Percentiles rank a stretch among this genome's conserved stretches.
Evolutionary conservation across 345 rosid genomes (phyloP).

Genomic region (Hypericum androsaemum): DNA sequence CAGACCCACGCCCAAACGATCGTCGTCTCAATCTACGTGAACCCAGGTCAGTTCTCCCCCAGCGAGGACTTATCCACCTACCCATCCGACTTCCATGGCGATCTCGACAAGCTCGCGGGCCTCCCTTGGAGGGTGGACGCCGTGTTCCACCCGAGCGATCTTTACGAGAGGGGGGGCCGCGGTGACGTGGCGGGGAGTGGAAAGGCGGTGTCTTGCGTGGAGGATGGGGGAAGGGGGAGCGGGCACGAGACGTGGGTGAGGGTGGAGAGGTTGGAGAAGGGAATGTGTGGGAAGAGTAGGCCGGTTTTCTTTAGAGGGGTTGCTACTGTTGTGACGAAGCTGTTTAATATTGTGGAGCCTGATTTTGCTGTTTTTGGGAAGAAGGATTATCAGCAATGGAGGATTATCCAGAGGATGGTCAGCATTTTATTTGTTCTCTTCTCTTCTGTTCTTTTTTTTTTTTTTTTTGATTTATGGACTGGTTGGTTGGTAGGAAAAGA

Average conservation of each 20-base stretch:
- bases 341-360: constrained; percentile 86
- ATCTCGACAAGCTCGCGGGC: constrained; percentile 47
- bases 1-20: constrained; percentile 33
- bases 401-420: constrained; percentile 61
- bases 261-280: constrained; percentile 76
- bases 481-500: too few relatives aligned
- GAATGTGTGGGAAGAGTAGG: constrained; percentile 84
- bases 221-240: constrained; percentile 37
- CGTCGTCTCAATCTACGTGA: constrained; percentile 79
- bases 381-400: constrained; percentile 87
- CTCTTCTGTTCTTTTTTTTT: too few relatives aligned
- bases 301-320: constrained; percentile 87
- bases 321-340: constrained; percentile 67
- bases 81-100: constrained; percentile 84
- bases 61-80: constrained; percentile 77
- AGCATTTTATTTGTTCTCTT: constrained; percentile 7
- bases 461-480: too few relatives aligned
- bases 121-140: constrained; percentile 49
- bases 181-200: constrained; percentile 11
- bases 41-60: constrained; percentile 97
- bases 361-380: constrained; percentile 72
- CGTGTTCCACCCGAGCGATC: constrained; percentile 64
- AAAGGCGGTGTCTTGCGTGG: constrained; percentile 47
- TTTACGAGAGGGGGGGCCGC: constrained; percentile 33
- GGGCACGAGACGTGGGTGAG: constrained; percentile 93